A percentile compares a stretch with the other conserved stretches of the same genome.
Conservation (phyloP, 2,329 filamentous ascomycete genomes). For the Talaromyces sp. region DNA sequence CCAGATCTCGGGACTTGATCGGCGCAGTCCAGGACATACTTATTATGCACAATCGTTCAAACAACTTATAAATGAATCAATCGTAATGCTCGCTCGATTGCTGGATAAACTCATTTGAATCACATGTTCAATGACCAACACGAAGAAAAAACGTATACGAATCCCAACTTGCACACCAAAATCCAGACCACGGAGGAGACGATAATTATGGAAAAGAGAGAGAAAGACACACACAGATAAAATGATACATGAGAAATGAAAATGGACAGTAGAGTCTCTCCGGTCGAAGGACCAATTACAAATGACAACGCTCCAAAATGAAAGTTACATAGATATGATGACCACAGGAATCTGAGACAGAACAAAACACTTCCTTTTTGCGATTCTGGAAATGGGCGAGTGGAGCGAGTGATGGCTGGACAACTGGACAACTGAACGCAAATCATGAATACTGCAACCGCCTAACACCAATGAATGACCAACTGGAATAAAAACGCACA, state of each 20-base stretch:
- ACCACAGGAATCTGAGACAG: not conserved
- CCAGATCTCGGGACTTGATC: too few relatives aligned
- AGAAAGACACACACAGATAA: slow-evolving; percentile 8
- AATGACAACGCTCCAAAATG: slow-evolving; percentile 19
- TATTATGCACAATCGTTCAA: too few relatives aligned
- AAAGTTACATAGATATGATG: slow-evolving; percentile 17
- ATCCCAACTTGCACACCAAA: slow-evolving; percentile 10
- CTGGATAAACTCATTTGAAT: slow-evolving; percentile 6
- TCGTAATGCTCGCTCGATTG: slow-evolving; percentile 14
- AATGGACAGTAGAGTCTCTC: slow-evolving; percentile 15
- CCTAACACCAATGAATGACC: slow-evolving; percentile 17
- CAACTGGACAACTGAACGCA: slow-evolving; percentile 19
- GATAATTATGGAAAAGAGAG: slow-evolving; percentile 5
- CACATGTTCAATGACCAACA: slow-evolving; percentile 26
- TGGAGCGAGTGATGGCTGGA: slow-evolving; percentile 2
- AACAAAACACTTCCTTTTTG: slow-evolving; percentile 10
- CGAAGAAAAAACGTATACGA: slow-evolving; percentile 47
- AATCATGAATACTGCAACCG: slow-evolving; percentile 19
- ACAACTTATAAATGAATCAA: not conserved
- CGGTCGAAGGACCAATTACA: slow-evolving; percentile 12
- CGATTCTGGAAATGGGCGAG: not conserved
- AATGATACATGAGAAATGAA: slow-evolving; percentile 22
- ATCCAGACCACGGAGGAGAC: slow-evolving; percentile 66
- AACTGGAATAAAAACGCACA: slow-evolving; percentile 1
- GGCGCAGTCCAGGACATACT: too few relatives aligned